Percentiles rank a stretch among this genome's conserved stretches.
phyloP scores from a whole-genome alignment of 495 filamentous ascomycete species.

The Collariella sp. region DNA sequence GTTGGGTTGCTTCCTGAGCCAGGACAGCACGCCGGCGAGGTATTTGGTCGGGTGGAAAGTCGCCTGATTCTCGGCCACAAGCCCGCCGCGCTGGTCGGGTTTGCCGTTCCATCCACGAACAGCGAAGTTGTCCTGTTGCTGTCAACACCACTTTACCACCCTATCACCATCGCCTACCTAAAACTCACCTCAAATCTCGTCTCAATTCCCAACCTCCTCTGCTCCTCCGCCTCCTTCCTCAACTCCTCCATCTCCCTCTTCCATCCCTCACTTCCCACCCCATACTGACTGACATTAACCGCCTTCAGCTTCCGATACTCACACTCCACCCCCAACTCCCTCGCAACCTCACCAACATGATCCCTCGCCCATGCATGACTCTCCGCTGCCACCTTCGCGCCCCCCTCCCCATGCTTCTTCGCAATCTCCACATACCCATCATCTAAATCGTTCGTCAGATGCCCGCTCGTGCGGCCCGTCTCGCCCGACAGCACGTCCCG shows the following conservation, averaged over 20 bases:
- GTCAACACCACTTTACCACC: background rate
- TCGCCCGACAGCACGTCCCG: conserved; percentile 47
- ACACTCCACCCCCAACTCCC: conserved; percentile 45
- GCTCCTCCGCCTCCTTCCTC: conserved; percentile 36
- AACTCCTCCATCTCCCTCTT: conserved; percentile 31
- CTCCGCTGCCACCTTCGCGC: conserved; percentile 43
- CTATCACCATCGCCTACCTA: background rate
- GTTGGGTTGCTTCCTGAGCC: conserved; percentile 41
- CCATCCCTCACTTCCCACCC: conserved; percentile 28
- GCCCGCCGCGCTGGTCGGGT: conserved; percentile 42
- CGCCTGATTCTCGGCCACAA: conserved; percentile 42
- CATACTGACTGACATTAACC: conserved; percentile 35
- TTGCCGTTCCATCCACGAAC: conserved; percentile 40
- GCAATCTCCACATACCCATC: conserved; percentile 43
- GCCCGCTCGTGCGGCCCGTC: conserved; percentile 45
- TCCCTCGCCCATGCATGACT: conserved; percentile 48
- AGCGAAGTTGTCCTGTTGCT: conserved; percentile 23
- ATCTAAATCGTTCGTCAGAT: conserved; percentile 46
- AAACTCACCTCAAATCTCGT: conserved; percentile 30
- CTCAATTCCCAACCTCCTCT: conserved; percentile 36
- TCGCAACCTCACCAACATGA: conserved; percentile 40
- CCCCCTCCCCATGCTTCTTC: conserved; percentile 42
- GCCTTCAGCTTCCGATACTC: conserved; percentile 45
- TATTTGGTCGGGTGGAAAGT: conserved; percentile 54
- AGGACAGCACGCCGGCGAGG: conserved; percentile 41